Evolutionary conservation across 805 yeast genomes (phyloP).

Genomic region (Wickerhamomyces bovis): DNA sequence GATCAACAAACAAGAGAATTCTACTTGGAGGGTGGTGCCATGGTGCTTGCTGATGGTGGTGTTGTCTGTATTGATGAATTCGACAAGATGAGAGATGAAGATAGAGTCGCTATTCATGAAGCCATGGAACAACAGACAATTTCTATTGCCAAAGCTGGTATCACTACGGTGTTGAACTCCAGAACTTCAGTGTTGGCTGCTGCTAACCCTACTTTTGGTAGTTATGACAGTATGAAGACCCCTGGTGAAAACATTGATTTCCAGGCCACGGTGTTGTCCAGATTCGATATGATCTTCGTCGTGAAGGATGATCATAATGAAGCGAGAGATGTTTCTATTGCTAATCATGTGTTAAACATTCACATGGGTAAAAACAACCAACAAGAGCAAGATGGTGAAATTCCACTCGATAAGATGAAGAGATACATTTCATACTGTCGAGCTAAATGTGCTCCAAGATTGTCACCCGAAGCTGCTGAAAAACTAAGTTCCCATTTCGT

Average conservation of each 20-base stretch:
- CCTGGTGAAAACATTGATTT: constrained; percentile 98
- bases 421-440: constrained; percentile 89
- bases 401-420: constrained; percentile 86
- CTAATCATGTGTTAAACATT: constrained; percentile 90
- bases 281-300: constrained; percentile 97
- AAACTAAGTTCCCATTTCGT: constrained; percentile 89
- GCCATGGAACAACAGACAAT: constrained; percentile 99
- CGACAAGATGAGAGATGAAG: constrained; percentile 99
- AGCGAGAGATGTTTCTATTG: constrained; percentile 79
- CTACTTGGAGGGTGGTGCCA: constrained; percentile 97
- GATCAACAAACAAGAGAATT: constrained; percentile 86
- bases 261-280: constrained; percentile 92
- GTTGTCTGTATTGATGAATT: constrained; percentile 99
- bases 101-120: constrained; percentile 97
- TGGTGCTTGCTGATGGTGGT: constrained; percentile 99
- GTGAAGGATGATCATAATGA: constrained; percentile 94
- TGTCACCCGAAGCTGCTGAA: constrained; percentile 85
- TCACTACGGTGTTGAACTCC: constrained; percentile 92
- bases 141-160: constrained; percentile 98
- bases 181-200: constrained; percentile 97
- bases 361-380: constrained; percentile 73
- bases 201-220: constrained; percentile 94
- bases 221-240: constrained; percentile 91
- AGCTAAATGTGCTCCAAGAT: constrained; percentile 85
- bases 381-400: constrained; percentile 62